A percentile compares a stretch with the other conserved stretches of the same genome.
These are phyloP conservation scores for Aegilops sharonensis DNA, from an alignment of 176 grass and related monocot genomes.

Conservation along the genomic window DNA sequence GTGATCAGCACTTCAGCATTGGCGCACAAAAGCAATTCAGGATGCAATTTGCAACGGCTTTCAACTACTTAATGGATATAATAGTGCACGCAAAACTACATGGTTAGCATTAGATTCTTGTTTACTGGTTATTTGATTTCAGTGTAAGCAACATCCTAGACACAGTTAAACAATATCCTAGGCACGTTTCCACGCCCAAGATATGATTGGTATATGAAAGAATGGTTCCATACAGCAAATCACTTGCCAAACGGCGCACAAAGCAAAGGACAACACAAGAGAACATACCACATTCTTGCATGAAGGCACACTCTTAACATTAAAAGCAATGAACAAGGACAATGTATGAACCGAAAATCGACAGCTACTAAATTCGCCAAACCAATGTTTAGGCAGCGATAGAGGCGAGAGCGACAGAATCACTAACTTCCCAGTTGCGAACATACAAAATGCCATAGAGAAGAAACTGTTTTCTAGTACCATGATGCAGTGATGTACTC, in stretches of 20 bases:
- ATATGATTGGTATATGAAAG: background rate
- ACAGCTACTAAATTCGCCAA: slow-evolving; percentile 24
- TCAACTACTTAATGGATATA: background rate
- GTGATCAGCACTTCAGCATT: background rate
- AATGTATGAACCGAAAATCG: slow-evolving; percentile 28
- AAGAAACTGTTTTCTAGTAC: background rate
- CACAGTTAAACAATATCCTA: background rate
- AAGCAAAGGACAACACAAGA: background rate
- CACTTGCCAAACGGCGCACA: background rate
- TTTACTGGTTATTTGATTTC: background rate
- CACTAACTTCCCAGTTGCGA: background rate
- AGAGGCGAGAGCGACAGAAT: background rate
- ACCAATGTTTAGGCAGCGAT: background rate
- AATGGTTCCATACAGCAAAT: background rate
- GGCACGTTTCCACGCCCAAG: background rate
- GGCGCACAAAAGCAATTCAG: background rate
- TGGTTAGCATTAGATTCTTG: too few relatives aligned
- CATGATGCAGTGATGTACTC: background rate
- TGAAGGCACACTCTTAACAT: slow-evolving; percentile 29
- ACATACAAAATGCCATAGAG: background rate
- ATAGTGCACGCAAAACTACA: too few relatives aligned
- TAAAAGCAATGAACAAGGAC: slow-evolving; percentile 34
- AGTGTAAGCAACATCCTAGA: background rate
- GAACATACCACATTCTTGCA: background rate
- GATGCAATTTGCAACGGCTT: background rate